Percentiles rank a stretch among this genome's conserved stretches.
These are phyloP conservation scores for Starmerella kuoi DNA, from an alignment of 805 yeast species.

Conservation along the genomic window DNA sequence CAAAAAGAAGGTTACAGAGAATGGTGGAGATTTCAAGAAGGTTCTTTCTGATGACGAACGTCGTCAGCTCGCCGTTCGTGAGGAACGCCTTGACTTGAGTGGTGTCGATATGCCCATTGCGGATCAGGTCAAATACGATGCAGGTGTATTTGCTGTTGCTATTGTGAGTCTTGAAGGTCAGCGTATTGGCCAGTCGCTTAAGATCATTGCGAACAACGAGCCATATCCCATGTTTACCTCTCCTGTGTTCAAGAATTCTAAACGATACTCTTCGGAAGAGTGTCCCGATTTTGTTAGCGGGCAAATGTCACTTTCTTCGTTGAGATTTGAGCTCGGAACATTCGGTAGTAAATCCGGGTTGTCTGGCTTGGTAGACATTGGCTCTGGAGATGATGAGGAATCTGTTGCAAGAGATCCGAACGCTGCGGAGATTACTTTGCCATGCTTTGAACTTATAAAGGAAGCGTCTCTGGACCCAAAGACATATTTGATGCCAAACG, in stretches of 20 bases:
- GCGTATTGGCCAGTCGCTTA: conserved; percentile 45
- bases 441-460: conserved; percentile 29
- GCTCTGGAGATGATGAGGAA: conserved; percentile 30
- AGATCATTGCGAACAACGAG: conserved; percentile 63
- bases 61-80: conserved; percentile 23
- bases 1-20: conserved; percentile 21
- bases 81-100: conserved; percentile 24
- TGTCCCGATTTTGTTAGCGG: conserved; percentile 25
- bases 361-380: conserved; percentile 13
- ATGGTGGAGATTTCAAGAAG: conserved; percentile 11
- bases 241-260: conserved; percentile 39
- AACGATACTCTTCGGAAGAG: conserved; percentile 19
- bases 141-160: conserved; percentile 68
- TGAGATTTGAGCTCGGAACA: conserved; percentile 21
- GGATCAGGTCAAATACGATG: conserved; percentile 44
- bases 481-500: conserved; percentile 15
- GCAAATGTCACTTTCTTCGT: conserved; percentile 18
- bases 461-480: conserved; percentile 21
- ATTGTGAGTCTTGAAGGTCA: conserved; percentile 28
- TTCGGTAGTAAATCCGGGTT: conserved; percentile 10
- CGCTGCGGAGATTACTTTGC: conserved; percentile 38
- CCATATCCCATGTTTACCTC: conserved; percentile 54
- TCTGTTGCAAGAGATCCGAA: conserved; percentile 12
- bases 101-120: conserved; percentile 29
- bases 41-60: conserved; percentile 27